Percentiles rank a stretch among this genome's conserved stretches.
Evolutionary conservation across 2,329 filamentous ascomycete genomes (phyloP).

Genomic region (Sporothrix variecibatus): DNA sequence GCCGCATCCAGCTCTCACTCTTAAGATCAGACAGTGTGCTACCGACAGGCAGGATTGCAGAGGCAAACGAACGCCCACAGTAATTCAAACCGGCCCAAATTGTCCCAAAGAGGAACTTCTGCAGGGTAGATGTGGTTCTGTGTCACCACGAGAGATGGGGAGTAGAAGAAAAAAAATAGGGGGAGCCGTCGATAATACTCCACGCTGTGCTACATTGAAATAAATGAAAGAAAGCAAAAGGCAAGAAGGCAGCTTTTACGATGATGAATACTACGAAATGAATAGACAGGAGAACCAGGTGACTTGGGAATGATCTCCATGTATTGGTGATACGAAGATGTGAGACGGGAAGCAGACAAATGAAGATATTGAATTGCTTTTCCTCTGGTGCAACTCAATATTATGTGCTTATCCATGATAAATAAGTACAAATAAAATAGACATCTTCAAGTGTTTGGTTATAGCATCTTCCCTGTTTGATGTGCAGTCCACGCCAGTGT

Average conservation of each 20-base stretch:
- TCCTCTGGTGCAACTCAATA: background rate
- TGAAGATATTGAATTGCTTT: background rate
- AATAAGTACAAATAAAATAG: background rate
- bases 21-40: background rate
- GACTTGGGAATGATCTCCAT: too few species aligned
- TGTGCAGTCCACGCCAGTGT: too few species aligned
- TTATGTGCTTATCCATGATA: background rate
- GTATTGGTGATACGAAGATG: background rate
- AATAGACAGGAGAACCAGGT: background rate
- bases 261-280: background rate
- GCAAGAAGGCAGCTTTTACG: background rate
- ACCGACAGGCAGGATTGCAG: background rate
- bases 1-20: background rate
- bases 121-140: background rate
- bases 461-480: background rate
- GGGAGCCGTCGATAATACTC: background rate
- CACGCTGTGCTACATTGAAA: background rate
- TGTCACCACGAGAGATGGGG: background rate
- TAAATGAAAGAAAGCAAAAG: too few species aligned
- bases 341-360: background rate
- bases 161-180: background rate
- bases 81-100: background rate
- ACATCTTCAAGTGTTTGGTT: background rate
- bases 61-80: background rate
- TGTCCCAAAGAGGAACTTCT: background rate